Evolutionary conservation across 495 filamentous ascomycete species (phyloP), one percentile per base, ranked within the genome.

Genomic region (Neurospora tetrasperma): DNA sequence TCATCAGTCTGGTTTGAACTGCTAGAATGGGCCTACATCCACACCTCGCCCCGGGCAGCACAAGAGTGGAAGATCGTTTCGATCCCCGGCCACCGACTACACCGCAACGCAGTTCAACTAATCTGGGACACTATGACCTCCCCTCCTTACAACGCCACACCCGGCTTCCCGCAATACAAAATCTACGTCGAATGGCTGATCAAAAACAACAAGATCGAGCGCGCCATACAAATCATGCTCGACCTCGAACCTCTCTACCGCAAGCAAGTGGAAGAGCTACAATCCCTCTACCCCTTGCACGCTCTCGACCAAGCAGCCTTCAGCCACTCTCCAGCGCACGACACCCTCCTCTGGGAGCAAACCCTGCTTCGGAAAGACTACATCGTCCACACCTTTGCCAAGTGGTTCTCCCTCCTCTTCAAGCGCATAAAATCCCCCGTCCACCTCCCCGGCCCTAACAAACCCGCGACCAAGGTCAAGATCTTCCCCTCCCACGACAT

Each of bases 21-120:
- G 10, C 71, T 84, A 18, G 76, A 80, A 54, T 83, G 82, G 83
- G 74, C 80, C 12, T 78, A 82, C 69, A 69, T 83, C 42, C 76
- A 77, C 73, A 69, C 73, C 27, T 71, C 75, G 1, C 76, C 74
- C 23, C 75, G 80, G 5, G 69, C 71, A 38, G 71, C 74, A 12
- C 75, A 71, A 3, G 79, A 74, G n/a, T 83, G 82, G 80, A 75
- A 75, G 69, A 16, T n/a, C 0, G 70, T 75, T 42, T 72, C 68
- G 3, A 54, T 80, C 59, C 27, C 9, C n/a, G 43, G 70, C 11
- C 82, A 79, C 71, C 35, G 76, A 3, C 72, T 76, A 4, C 20
- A 66, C 4, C 38, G 54, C 4, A 7, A 66, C 8, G 69, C 77
- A 20, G 75, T 83, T 69, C 74, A 80, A 46, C 10, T 78, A 20